phyloP scores from a whole-genome alignment of 140 eudicot species.

The Senecio squalidus region DNA sequence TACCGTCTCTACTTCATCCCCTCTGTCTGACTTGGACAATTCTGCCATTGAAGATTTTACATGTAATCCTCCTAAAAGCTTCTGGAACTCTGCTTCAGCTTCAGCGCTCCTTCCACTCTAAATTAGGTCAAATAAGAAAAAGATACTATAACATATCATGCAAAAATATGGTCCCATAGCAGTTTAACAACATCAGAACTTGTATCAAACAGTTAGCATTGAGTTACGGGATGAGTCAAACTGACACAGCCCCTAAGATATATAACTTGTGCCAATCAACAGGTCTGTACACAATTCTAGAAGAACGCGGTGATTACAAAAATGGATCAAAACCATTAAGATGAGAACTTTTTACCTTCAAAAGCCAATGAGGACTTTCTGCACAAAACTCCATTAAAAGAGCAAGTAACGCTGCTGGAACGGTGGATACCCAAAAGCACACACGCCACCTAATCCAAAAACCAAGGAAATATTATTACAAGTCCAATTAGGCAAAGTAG shows the following conservation, averaged over 20 bases:
- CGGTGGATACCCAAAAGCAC: too few species aligned
- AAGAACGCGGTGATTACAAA: constrained; percentile 1
- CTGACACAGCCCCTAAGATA: too few species aligned
- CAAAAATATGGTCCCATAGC: neutral
- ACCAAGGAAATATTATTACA: constrained; percentile 4
- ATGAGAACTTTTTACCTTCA: constrained; percentile 44
- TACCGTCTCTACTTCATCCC: constrained; percentile 55
- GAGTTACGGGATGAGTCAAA: too few species aligned
- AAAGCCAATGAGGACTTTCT: constrained; percentile 96
- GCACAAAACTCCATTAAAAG: constrained; percentile 72
- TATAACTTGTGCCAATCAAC: too few species aligned
- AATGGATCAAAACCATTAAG: too few species aligned
- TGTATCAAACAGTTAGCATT: too few species aligned
- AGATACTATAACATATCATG: neutral
- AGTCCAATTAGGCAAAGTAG: neutral
- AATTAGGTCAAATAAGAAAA: constrained; percentile 17
- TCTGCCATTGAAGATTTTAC: constrained; percentile 81
- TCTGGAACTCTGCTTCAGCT: constrained; percentile 64
- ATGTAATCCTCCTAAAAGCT: constrained; percentile 67
- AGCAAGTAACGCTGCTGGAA: constrained; percentile 73
- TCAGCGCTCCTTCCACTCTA: constrained; percentile 78
- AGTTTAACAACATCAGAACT: constrained; percentile 1
- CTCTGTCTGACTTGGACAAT: constrained; percentile 62
- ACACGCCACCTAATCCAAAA: too few species aligned
- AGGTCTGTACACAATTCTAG: neutral